Evolutionary conservation across 345 rosid genomes (phyloP), one percentile per base, ranked within the genome.

Genomic region (Salix koriyanagi): DNA sequence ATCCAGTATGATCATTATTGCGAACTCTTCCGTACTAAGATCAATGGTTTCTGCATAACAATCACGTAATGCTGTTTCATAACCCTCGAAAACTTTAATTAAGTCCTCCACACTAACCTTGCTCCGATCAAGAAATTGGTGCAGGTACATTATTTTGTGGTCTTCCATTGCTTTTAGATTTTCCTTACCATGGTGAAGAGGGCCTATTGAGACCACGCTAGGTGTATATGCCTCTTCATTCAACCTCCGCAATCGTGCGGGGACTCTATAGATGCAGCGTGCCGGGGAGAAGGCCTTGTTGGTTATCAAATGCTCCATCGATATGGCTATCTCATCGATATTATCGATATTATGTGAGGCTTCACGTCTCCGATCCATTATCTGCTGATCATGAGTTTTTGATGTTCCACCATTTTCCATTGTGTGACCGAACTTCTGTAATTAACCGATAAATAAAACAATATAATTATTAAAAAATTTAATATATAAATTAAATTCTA

Each of bases 211-310:
- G 28, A 28, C 28, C 1, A 28, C 28, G 1, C 1, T 1, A 13
- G 74, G 64, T 3, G 42, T 19, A 26, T 19, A 70, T 18, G 62
- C 74, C n/a, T 70, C 2, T 10, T 32, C 28, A 32, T 70, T 50
- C 11, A 32, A 32, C 37, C 37, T 3, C 10, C 62, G 44, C 1
- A 48, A 39, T 48, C 6, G 26, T 2, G 9, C 1, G 9, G 68
- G 67, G 25, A 60, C 76, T 75, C 76, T 71, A 8, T 60, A 78
- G 32, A 82, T 72, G 39, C 79, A 82, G 30, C 71, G 44, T 4
- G 21, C 60, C 1, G 1, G 26, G 2, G 77, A 66, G 39, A 67
- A 48, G 32, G 13, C 39, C 50, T 69, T 64, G 0, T 52, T 37
- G 48, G 8, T 54, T 15, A 25, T 34, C 50, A 75, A 9, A 16